These are phyloP conservation scores for Bombardia bombarda DNA, from an alignment of 495 filamentous ascomycete species.

Conservation along the genomic window DNA sequence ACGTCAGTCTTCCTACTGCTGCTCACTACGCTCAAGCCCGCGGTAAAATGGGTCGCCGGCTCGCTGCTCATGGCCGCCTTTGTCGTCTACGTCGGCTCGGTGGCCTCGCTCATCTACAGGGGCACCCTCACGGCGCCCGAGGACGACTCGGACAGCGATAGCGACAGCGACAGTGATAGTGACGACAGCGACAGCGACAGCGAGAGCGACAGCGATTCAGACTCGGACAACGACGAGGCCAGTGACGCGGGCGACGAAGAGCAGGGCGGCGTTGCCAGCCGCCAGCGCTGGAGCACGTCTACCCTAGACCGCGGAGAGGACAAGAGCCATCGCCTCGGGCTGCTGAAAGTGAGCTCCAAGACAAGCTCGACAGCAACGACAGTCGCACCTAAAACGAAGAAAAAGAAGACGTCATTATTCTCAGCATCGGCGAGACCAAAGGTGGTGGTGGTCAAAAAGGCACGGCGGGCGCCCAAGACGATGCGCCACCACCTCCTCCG, in stretches of 20 bases:
- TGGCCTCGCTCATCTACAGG: conserved; percentile 36
- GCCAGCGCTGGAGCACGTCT: no score
- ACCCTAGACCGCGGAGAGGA: no score
- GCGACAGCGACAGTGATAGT: conserved; percentile 28
- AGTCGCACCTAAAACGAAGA: neutral
- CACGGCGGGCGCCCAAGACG: conserved; percentile 6
- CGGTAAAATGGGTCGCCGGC: conserved; percentile 27
- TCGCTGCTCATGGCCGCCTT: conserved; percentile 35
- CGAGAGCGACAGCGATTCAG: neutral
- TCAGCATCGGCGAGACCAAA: conserved; percentile 3
- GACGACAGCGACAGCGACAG: conserved; percentile 19
- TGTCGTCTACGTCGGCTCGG: conserved; percentile 38
- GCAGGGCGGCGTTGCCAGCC: conserved; percentile 2
- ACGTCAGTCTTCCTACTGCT: conserved; percentile 29
- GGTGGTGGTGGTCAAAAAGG: conserved; percentile 1
- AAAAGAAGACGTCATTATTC: neutral
- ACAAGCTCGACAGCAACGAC: no score
- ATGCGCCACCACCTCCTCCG: conserved; percentile 32
- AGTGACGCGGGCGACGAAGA: conserved; percentile 2
- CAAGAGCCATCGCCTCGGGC: neutral
- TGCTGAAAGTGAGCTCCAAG: no score
- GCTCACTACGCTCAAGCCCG: conserved; percentile 19
- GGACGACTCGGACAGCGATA: conserved; percentile 11
- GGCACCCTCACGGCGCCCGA: conserved; percentile 34
- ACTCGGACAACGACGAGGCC: neutral